Evolutionary conservation across 2,329 filamentous ascomycete genomes (phyloP), one percentile per base, ranked within the genome.

Genomic region (Colletotrichum gloeosporioides): DNA sequence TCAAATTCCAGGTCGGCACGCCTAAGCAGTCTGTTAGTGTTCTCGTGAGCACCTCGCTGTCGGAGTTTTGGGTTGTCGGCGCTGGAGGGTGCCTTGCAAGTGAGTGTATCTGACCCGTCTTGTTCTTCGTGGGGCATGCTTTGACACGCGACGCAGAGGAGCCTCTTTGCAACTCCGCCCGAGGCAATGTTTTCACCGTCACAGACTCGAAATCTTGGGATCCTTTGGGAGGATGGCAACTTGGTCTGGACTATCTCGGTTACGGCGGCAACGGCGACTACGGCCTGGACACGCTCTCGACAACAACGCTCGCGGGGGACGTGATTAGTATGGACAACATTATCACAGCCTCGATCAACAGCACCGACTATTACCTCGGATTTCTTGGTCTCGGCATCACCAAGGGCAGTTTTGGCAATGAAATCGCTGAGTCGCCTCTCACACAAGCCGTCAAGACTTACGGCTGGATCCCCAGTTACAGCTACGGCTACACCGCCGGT

Each of bases 401-500:
- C 3, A 86, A 88, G 16, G 89, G 90, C 64, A 88, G 85, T 39
- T 92, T 93, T 78, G 85, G 85, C 15, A 82, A 84, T 75, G 85
- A 85, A 80, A 82, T 89, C 73, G 86, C 89, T 82, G 84, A 90
- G 79, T 86, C 90, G 80, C 84, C 90, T 73, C 80, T 93, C 80
- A 85, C 90, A 78, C 84, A 92, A 80, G 85, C 93, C 68, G 90
- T 94, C 59, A 89, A 92, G 80, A 83, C 88, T 13, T 87, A 89
- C 73, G 90, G 90, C 10, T 86, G 85, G 73, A 94, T 95, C 64
- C 92, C 93, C 2, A 95, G 94, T 82, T 88, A 95, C 77, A 94
- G 93, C 57, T 95, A 94, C 81, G 93, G 93, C 68, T 96, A 93
- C 82, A 95, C 94, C 5, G 94, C 94, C 55, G 94, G 94, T 18